Evolutionary conservation across 352 stramenopile species (phyloP).

Genomic region (Blastocystis sp.): DNA sequence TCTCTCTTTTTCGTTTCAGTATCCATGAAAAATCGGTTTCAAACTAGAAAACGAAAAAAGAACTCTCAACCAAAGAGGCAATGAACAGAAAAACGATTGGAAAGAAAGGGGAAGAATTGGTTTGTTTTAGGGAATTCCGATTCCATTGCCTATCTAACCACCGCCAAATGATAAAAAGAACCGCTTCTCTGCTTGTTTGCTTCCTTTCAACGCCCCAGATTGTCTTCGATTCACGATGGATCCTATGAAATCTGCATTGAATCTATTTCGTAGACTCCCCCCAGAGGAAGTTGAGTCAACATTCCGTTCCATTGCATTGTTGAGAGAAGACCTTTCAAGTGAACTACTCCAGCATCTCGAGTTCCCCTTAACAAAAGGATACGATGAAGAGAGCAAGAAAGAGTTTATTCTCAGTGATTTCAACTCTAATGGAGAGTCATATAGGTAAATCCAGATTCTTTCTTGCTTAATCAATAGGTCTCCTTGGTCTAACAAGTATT

Average conservation of each 20-base stretch:
- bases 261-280: slow-evolving; percentile 56
- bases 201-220: not conserved
- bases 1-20: slow-evolving; percentile 40
- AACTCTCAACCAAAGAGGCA: not conserved
- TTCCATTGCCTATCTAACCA: too few species aligned
- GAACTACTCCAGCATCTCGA: slow-evolving; percentile 36
- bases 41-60: not conserved
- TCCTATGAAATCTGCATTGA: slow-evolving; percentile 42
- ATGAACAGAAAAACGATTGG: not conserved
- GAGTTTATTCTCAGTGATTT: slow-evolving; percentile 40
- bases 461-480: not conserved
- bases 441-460: not conserved
- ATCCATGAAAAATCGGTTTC: not conserved
- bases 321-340: not conserved
- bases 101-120: too few species aligned
- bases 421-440: slow-evolving; percentile 33
- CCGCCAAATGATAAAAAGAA: not conserved
- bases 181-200: not conserved
- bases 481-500: slow-evolving; percentile 59
- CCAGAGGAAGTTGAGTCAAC: slow-evolving; percentile 39
- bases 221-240: not conserved
- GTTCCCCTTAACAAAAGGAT: not conserved
- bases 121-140: too few species aligned
- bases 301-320: slow-evolving; percentile 7
- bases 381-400: not conserved